Base-by-base conservation (phyloP, 2,329 filamentous ascomycete species). In the Aspergillus sp. region DNA sequence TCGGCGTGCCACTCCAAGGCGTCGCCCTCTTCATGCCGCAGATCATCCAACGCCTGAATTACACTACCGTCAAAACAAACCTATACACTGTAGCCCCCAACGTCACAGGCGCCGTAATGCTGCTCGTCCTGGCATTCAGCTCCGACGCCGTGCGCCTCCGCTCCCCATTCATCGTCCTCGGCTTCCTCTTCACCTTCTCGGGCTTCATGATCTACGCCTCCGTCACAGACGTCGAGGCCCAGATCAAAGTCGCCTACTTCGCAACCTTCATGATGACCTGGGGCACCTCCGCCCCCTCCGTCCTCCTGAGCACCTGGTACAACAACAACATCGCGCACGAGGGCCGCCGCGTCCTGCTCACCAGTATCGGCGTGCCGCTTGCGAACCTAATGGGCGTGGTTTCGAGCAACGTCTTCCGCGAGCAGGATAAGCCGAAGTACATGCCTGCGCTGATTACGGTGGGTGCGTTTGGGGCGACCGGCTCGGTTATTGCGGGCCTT, bases 281-380 rank as follows among this genome's bases (percentile, higher is more conserved):
- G 86, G 90, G 90, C 15, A 91, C 88, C 0, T 87, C 86, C 1
- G 89, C 89, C 0, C 89, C 90, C 0, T 89, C 85, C 0, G 89
- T 92, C 8, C 78, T 93, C 12, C 78, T 75, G 8, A 77, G 86
- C 63, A 79, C 85, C 56, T 88, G 86, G 87, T 92, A 91, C 75
- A 93, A 90, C 76, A 93, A 93, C 78, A 93, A 93, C 70, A 84
- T 91, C 56, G 89, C 89, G 1, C 84, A 93, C 66, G 90, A 93
- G 73, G 87, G 87, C 57, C 84, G 86, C 39, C 86, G 90, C 47
- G 81, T 91, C 6, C 80, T 87, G 0, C 77, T 91, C 14, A 92
- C 89, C 0, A 87, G 85, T 27, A 82, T 92, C 17, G 88, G 86
- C 23, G 89, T 93, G 0, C 89, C 90, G 0, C 71, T 90, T 9